Evolutionary conservation across 305 asterid species (phyloP), one percentile per base, ranked within the genome.

Genomic region (Solanum hybrid): DNA sequence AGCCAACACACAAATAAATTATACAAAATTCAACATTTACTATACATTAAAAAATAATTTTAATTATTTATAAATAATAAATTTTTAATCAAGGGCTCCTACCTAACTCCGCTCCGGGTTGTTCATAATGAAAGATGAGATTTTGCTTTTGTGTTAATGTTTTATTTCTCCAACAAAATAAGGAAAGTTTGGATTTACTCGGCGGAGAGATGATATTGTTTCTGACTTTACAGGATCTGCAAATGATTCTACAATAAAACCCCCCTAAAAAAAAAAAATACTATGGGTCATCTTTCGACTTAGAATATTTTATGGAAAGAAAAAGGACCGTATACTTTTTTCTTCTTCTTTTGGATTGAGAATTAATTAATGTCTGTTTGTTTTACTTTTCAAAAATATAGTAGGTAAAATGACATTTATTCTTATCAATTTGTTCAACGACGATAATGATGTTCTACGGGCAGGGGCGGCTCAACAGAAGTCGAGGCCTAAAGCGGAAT

Each of bases 331-430:
- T 76, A 31, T 14, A 15, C 22, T 29, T 31, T 75, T 75, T 72
- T 72, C 75, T 10, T 10, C 75, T 69, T 72, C 17, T 72, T 31
- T 31, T 73, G 36, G 11, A 13, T 7, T 75, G 35, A 75, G 12
- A 31, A 75, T 7, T 75, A 15, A 31, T 31, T 0, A 75, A 4
- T 60, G 24, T 69, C 26, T 35, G 64, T 45, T n/a, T 15, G 60
- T 66, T 66, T 24, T 86, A 32, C 88, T 79, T 79, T 38, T 79
- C 64, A 80, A 24, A 80, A 80, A 40, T 38, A 40, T 11, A 80
- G 24, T 40, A 40, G 69, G 35, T 38, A 26, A 38, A 40, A 2
- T 40, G 35, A 38, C 66, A 38, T 79, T 56, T 85, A 35, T 66
- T 64, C 51, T 86, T 26, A 32, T 0, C 88, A 56, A 32, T 34